Evolutionary conservation across 1,284 basidiomycete genomes (phyloP).

Genomic region (Apiotrichum domesticum): DNA sequence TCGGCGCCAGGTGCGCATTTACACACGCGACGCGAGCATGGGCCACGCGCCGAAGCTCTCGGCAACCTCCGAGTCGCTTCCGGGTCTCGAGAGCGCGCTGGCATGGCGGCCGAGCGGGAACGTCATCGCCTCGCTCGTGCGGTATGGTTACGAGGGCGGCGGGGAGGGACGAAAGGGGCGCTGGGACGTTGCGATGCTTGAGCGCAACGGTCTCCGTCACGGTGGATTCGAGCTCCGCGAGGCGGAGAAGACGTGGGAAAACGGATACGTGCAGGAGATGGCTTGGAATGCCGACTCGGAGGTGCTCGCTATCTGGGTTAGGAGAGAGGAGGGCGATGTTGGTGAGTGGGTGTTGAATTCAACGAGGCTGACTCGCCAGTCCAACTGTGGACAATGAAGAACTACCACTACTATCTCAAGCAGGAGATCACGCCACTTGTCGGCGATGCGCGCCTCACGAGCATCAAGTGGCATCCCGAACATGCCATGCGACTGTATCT

Average conservation of each 20-base stretch:
- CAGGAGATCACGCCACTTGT: slow-evolving; percentile 62
- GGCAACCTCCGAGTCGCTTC: slow-evolving; percentile 75
- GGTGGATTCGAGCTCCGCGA: slow-evolving; percentile 76
- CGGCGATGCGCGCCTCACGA: slow-evolving; percentile 55
- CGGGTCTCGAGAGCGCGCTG: slow-evolving; percentile 74
- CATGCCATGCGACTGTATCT: slow-evolving; percentile 62
- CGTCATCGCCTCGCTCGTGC: slow-evolving; percentile 73
- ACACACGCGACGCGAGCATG: slow-evolving; percentile 55
- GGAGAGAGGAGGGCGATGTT: slow-evolving; percentile 58
- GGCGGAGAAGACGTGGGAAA: slow-evolving; percentile 40
- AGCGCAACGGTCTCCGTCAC: slow-evolving; percentile 86
- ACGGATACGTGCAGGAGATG: slow-evolving; percentile 61
- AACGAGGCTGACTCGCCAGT: slow-evolving; percentile 51
- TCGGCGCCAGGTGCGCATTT: slow-evolving; percentile 66
- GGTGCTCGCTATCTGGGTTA: slow-evolving; percentile 78
- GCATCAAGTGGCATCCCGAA: slow-evolving; percentile 83
- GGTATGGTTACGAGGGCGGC: slow-evolving; percentile 66
- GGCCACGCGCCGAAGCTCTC: slow-evolving; percentile 61
- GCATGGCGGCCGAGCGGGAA: slow-evolving; percentile 86
- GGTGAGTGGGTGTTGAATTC: slow-evolving; percentile 50
- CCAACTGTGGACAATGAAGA: slow-evolving; percentile 90
- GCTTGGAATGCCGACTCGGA: slow-evolving; percentile 86
- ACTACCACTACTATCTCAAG: slow-evolving; percentile 97
- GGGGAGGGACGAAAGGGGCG: slow-evolving; percentile 56
- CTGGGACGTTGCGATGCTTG: slow-evolving; percentile 90